phyloP scores from a whole-genome alignment of 108 stramenopile genomes.

The Skeletonema grethae region DNA sequence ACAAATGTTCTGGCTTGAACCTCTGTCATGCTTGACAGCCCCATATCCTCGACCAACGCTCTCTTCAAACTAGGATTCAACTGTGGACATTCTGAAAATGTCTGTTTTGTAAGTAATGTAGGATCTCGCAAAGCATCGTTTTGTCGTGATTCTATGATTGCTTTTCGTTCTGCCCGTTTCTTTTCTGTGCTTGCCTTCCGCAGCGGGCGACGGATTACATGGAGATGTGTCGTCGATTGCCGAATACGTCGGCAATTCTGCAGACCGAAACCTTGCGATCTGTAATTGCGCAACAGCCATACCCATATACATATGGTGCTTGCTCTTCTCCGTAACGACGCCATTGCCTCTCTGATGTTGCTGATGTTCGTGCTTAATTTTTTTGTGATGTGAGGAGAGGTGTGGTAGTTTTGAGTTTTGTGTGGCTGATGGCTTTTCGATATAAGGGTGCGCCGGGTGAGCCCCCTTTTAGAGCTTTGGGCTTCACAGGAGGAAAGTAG shows the following conservation, averaged over 20 bases:
- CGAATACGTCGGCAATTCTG: conserved; percentile 4
- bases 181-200: conserved; percentile 46
- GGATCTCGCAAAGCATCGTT: conserved; percentile 75
- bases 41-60: conserved; percentile 55
- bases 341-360: not conserved
- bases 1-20: conserved; percentile 90
- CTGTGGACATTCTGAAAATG: conserved; percentile 56
- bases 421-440: too few species aligned
- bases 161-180: conserved; percentile 47
- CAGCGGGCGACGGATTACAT: conserved; percentile 38
- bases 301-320: not conserved
- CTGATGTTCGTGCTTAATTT: too few species aligned
- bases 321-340: conserved; percentile 1
- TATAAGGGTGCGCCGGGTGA: too few species aligned
- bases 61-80: conserved; percentile 54
- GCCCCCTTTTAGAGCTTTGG: too few species aligned
- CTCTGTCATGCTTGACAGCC: conserved; percentile 84
- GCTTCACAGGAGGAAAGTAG: too few species aligned
- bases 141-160: conserved; percentile 46
- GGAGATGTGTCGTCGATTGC: not conserved
- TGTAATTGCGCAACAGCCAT: not conserved
- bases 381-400: too few species aligned
- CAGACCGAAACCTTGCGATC: conserved; percentile 8
- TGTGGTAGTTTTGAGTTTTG: too few species aligned
- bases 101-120: conserved; percentile 55